A percentile compares a stretch with the other conserved stretches of the same genome.
Evolutionary conservation across 768 basidiomycete genomes (phyloP).

Genomic region (Pisolithus tinctorius): DNA sequence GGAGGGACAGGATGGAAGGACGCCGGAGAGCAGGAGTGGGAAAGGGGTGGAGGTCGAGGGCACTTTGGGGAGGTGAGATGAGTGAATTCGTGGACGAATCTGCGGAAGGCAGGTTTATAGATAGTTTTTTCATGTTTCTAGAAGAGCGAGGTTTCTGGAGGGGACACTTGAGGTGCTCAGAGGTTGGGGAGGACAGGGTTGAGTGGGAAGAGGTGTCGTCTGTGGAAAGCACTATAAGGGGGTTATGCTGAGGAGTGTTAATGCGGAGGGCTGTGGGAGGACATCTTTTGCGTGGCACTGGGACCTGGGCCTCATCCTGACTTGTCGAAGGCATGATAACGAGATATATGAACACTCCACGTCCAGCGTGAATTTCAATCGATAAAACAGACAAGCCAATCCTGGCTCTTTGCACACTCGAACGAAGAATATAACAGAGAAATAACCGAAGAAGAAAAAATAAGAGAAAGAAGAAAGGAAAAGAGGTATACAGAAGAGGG

Average conservation of each 20-base stretch:
- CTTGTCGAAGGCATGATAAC: conserved; percentile 19
- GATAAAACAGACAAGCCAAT: conserved; percentile 9
- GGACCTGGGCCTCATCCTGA: conserved; percentile 22
- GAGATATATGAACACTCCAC: conserved; percentile 19
- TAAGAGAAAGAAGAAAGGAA: conserved; percentile 13
- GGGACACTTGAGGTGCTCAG: conserved; percentile 45
- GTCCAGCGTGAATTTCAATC: conserved; percentile 27
- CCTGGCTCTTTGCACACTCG: too few species aligned
- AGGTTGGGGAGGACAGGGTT: conserved; percentile 44
- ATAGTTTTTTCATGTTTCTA: conserved; percentile 74
- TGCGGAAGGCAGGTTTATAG: conserved; percentile 58
- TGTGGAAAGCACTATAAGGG: conserved; percentile 44
- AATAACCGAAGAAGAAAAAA: conserved; percentile 6
- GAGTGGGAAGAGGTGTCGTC: conserved; percentile 41
- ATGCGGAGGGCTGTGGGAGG: conserved; percentile 54
- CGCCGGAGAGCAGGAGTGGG: conserved; percentile 42
- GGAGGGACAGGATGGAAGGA: conserved; percentile 69
- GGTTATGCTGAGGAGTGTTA: conserved; percentile 41
- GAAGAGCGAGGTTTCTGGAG: conserved; percentile 39
- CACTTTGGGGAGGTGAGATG: conserved; percentile 25
- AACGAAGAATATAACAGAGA: too few species aligned
- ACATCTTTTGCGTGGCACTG: conserved; percentile 43
- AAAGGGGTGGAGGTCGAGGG: conserved; percentile 24
- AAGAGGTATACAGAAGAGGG: conserved; percentile 1
- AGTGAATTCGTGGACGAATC: conserved; percentile 52